phyloP scores from a whole-genome alignment of 2,329 filamentous ascomycete genomes.

The Cladosporium sp. region DNA sequence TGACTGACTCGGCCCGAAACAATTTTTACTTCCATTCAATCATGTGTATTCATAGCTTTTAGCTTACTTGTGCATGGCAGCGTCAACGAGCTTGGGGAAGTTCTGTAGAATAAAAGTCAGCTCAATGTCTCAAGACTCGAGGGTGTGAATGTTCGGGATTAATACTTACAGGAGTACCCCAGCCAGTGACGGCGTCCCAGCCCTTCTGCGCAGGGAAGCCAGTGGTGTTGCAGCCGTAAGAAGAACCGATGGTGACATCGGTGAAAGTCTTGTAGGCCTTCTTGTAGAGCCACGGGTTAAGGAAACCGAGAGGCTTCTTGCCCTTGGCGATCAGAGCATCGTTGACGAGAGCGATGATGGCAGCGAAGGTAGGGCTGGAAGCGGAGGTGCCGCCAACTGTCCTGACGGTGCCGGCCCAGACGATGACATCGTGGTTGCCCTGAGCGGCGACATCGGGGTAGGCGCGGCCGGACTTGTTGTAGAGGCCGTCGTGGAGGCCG shows the following conservation, averaged over 20 bases:
- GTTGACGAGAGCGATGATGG: conserved; percentile 59
- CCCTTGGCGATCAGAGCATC: conserved; percentile 53
- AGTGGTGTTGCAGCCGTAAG: conserved; percentile 23
- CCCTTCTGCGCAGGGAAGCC: conserved; percentile 30
- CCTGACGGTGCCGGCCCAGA: conserved; percentile 37
- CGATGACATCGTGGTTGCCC: conserved; percentile 40
- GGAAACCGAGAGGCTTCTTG: conserved; percentile 51
- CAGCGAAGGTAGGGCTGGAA: conserved; percentile 56
- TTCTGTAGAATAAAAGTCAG: conserved; percentile 10
- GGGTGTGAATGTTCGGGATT: too few relatives aligned
- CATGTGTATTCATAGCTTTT: not conserved
- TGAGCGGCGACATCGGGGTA: conserved; percentile 49
- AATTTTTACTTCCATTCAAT: not conserved
- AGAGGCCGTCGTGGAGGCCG: conserved; percentile 39
- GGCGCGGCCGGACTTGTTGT: conserved; percentile 42
- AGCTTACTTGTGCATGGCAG: conserved; percentile 20
- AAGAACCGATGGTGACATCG: conserved; percentile 41
- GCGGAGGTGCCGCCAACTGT: conserved; percentile 48
- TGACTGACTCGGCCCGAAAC: not conserved
- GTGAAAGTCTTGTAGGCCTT: conserved; percentile 45
- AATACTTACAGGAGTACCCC: conserved; percentile 25
- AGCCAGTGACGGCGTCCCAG: conserved; percentile 33
- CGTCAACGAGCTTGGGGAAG: conserved; percentile 23
- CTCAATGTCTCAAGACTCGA: not conserved
- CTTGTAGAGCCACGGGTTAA: conserved; percentile 58